phyloP scores from a whole-genome alignment of 805 yeast genomes.

The Ogataea trehalophila region DNA sequence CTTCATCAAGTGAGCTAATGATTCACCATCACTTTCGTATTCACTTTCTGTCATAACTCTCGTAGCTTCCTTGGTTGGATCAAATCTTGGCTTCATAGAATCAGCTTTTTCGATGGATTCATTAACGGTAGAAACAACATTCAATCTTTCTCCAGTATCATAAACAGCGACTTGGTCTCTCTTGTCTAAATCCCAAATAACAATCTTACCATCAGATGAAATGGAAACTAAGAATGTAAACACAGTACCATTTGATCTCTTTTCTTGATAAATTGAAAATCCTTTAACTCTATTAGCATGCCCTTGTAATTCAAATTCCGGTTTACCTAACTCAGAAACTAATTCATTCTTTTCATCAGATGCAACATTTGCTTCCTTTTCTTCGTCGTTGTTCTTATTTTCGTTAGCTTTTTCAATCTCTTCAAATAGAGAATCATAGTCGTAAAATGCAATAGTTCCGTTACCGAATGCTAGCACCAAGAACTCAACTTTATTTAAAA shows the following conservation, averaged over 20 bases:
- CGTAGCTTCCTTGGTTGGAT: constrained; percentile 32
- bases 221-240: constrained; percentile 60
- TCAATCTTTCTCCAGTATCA: constrained; percentile 85
- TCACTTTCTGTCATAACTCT: constrained; percentile 56
- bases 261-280: constrained; percentile 45
- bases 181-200: constrained; percentile 73
- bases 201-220: constrained; percentile 90
- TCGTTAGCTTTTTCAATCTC: constrained; percentile 9
- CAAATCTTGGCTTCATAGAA: constrained; percentile 49
- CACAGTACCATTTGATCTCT: constrained; percentile 29
- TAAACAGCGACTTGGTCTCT: constrained; percentile 86
- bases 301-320: constrained; percentile 63
- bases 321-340: constrained; percentile 29
- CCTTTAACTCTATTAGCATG: constrained; percentile 86
- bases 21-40: constrained; percentile 72
- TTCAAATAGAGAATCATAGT: constrained; percentile 31
- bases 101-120: constrained; percentile 73
- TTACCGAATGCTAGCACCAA: constrained; percentile 64
- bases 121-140: constrained; percentile 72
- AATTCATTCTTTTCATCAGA: constrained; percentile 12
- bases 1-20: constrained; percentile 51
- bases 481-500: constrained; percentile 46
- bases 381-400: constrained; percentile 28
- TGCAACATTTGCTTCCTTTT: neutral
- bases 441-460: constrained; percentile 62